Evolutionary conservation across 495 filamentous ascomycete species (phyloP).

Genomic region (Evernia prunastri): DNA sequence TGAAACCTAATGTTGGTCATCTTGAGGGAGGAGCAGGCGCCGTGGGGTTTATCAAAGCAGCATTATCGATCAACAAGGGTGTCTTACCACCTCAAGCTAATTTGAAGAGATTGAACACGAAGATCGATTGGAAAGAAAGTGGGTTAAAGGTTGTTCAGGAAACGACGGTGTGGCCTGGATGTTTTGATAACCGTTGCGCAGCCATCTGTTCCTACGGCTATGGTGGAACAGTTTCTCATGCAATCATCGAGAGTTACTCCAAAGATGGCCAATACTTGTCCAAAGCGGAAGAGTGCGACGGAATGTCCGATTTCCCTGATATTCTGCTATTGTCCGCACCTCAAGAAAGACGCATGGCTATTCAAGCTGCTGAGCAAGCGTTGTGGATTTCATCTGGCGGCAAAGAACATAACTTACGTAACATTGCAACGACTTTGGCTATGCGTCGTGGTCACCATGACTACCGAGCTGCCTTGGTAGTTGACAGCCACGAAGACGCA

Average conservation of each 20-base stretch:
- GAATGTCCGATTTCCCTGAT: too few species aligned
- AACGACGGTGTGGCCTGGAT: slow-evolving; percentile 24
- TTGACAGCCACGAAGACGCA: slow-evolving; percentile 24
- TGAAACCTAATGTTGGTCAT: slow-evolving; percentile 44
- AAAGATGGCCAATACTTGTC: too few species aligned
- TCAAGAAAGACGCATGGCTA: slow-evolving; percentile 33
- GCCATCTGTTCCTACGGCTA: slow-evolving; percentile 41
- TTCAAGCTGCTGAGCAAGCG: slow-evolving; percentile 12
- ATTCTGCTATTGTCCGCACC: slow-evolving; percentile 19
- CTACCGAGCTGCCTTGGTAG: slow-evolving; percentile 28
- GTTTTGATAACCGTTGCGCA: slow-evolving; percentile 36
- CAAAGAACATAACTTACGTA: too few species aligned
- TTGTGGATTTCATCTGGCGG: too few species aligned
- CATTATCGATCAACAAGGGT: slow-evolving; percentile 31
- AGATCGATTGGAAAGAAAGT: slow-evolving; percentile 35
- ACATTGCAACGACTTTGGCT: slow-evolving; percentile 21
- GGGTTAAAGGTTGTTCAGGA: slow-evolving; percentile 28
- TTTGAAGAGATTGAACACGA: slow-evolving; percentile 34
- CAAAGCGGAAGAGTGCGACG: too few species aligned
- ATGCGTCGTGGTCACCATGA: slow-evolving; percentile 30
- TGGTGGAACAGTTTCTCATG: slow-evolving; percentile 40
- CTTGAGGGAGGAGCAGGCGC: slow-evolving; percentile 41
- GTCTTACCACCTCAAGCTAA: slow-evolving; percentile 31
- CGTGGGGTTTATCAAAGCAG: slow-evolving; percentile 38
- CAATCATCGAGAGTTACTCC: slow-evolving; percentile 31